Evolutionary conservation across 2,329 filamentous ascomycete species (phyloP).

Genomic region (Westerdykella ornata): DNA sequence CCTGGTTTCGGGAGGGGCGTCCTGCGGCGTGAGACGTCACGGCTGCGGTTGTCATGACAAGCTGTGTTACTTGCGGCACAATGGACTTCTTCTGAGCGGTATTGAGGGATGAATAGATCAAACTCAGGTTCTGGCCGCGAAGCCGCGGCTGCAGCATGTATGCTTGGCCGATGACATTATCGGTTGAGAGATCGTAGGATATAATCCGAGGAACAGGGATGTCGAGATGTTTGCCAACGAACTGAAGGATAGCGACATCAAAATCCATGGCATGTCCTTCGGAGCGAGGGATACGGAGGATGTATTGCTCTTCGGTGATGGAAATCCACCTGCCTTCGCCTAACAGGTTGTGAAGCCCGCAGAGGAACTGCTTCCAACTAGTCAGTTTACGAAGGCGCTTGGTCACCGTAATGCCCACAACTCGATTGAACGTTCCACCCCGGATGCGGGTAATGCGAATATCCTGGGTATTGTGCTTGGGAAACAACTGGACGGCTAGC

Average conservation of each 20-base stretch:
- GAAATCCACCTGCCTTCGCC: background rate
- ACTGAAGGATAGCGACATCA: slow-evolving; percentile 5
- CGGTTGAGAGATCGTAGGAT: background rate
- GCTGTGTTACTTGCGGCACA: background rate
- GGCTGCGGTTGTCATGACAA: background rate
- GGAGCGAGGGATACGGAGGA: slow-evolving; percentile 8
- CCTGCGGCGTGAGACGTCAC: background rate
- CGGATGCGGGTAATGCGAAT: slow-evolving; percentile 13
- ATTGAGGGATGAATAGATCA: slow-evolving; percentile 4
- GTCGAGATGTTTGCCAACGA: background rate
- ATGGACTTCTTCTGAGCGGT: slow-evolving; percentile 6
- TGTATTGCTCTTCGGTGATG: background rate
- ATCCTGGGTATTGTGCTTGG: background rate
- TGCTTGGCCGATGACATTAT: background rate
- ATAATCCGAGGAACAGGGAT: slow-evolving; percentile 5
- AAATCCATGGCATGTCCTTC: background rate
- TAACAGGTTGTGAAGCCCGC: slow-evolving; percentile 1
- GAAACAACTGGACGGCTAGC: no score
- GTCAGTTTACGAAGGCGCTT: slow-evolving; percentile 1
- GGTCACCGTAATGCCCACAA: slow-evolving; percentile 12
- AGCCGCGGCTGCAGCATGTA: slow-evolving; percentile 13
- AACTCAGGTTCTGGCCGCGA: slow-evolving; percentile 1
- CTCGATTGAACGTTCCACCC: slow-evolving; percentile 19
- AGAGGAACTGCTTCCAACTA: background rate
- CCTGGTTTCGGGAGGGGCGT: no score